Percentiles rank a stretch among this genome's conserved stretches.
Conservation (phyloP, 345 rosid species). For the Sisymbrium altissimum region DNA sequence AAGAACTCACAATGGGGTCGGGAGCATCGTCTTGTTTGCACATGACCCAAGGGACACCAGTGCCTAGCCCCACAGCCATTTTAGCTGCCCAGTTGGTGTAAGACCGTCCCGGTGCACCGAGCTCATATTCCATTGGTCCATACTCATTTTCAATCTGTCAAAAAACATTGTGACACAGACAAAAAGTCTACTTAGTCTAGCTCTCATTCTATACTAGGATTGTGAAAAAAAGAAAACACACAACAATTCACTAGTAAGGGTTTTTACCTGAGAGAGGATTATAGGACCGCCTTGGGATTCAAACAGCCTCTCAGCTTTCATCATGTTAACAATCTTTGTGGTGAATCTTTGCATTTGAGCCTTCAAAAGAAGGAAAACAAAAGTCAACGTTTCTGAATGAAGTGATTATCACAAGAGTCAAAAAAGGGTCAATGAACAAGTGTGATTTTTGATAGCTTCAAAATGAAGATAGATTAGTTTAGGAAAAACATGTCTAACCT, state of each 20-base stretch:
- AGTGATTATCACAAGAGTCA: slow-evolving; percentile 5
- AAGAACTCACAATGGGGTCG: slow-evolving; percentile 77
- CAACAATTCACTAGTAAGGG: background rate
- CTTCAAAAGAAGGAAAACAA: slow-evolving; percentile 37
- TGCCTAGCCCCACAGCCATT: slow-evolving; percentile 90
- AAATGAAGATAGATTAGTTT: slow-evolving; percentile 18
- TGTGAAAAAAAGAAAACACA: background rate
- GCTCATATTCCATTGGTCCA: slow-evolving; percentile 87
- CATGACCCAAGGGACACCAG: slow-evolving; percentile 99
- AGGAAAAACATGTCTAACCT: slow-evolving; percentile 47
- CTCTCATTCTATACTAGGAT: background rate
- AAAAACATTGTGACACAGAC: background rate
- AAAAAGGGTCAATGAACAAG: slow-evolving; percentile 24
- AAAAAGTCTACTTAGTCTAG: slow-evolving; percentile 15
- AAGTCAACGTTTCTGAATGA: background rate
- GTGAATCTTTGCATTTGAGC: slow-evolving; percentile 89
- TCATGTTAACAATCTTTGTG: slow-evolving; percentile 85
- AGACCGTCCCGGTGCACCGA: slow-evolving; percentile 65
- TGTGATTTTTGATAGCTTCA: slow-evolving; percentile 20
- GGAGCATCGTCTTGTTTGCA: slow-evolving; percentile 99
- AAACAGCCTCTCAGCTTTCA: slow-evolving; percentile 86
- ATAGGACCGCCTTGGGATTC: slow-evolving; percentile 98
- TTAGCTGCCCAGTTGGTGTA: slow-evolving; percentile 90
- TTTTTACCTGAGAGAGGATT: slow-evolving; percentile 84
- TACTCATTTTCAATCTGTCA: slow-evolving; percentile 96